phyloP scores from a whole-genome alignment of 2,329 filamentous ascomycete genomes.

The Alternaria alternata region DNA sequence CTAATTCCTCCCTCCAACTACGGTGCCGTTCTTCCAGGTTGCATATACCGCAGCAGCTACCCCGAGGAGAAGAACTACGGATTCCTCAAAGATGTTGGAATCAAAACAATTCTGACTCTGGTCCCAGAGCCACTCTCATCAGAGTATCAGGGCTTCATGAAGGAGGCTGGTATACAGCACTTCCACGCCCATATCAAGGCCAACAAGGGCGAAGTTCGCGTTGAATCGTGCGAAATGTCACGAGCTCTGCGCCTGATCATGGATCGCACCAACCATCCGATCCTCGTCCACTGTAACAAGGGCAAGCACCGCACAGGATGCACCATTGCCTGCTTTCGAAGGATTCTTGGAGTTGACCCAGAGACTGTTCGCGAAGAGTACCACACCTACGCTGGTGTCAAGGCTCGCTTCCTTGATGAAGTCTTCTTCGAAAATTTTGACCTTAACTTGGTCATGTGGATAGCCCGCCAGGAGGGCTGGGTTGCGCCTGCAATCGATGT shows the following conservation, averaged over 20 bases:
- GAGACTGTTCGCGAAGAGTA: conserved; percentile 76
- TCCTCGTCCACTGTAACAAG: conserved; percentile 92
- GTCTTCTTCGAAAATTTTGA: conserved; percentile 57
- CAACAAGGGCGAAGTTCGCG: conserved; percentile 75
- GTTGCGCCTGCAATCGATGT: conserved; percentile 23
- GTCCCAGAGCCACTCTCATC: conserved; percentile 59
- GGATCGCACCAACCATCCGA: conserved; percentile 76
- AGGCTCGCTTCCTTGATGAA: conserved; percentile 59
- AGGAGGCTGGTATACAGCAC: conserved; percentile 73
- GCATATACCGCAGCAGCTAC: conserved; percentile 84
- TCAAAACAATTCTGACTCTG: conserved; percentile 80
- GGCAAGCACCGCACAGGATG: conserved; percentile 93
- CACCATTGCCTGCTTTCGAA: conserved; percentile 81
- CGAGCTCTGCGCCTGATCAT: conserved; percentile 75
- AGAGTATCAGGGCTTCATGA: conserved; percentile 68
- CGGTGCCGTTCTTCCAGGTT: conserved; percentile 73
- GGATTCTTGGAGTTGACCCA: conserved; percentile 70
- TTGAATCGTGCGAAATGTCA: conserved; percentile 64
- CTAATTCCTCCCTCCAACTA: conserved; percentile 73
- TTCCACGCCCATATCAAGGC: conserved; percentile 79
- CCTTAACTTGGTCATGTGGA: conserved; percentile 52
- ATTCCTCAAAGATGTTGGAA: conserved; percentile 71
- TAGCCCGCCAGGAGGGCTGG: conserved; percentile 46
- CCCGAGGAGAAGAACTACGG: conserved; percentile 74
- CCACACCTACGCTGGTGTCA: conserved; percentile 64